A percentile compares a stretch with the other conserved stretches of the same genome.
These are phyloP conservation scores for Aciculoconidium aculeatum DNA, from an alignment of 805 yeast species.

Conservation along the genomic window DNA sequence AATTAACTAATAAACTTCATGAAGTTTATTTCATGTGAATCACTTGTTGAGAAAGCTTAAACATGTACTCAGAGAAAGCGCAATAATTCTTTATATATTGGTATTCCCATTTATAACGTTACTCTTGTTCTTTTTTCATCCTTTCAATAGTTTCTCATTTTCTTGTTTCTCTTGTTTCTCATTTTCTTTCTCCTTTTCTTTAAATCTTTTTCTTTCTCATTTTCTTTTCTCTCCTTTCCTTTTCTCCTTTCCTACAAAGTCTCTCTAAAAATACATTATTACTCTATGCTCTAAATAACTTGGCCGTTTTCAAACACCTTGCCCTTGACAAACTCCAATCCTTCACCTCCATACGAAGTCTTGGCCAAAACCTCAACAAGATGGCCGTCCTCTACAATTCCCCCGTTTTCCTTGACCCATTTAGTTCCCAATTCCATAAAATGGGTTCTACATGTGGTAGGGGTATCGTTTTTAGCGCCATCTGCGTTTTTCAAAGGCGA, in stretches of 20 bases:
- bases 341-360: slow-evolving; percentile 74
- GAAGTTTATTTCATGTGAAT: no score
- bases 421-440: slow-evolving; percentile 60
- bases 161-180: no score
- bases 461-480: slow-evolving; percentile 77
- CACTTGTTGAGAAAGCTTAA: no score
- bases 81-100: no score
- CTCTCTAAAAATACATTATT: no score
- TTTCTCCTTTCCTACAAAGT: background rate
- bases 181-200: no score
- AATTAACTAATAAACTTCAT: no score
- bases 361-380: slow-evolving; percentile 74
- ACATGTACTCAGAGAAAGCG: no score
- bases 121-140: no score
- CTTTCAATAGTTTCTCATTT: no score
- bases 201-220: no score
- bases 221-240: background rate
- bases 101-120: no score
- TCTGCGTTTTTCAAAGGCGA: slow-evolving; percentile 91
- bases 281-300: slow-evolving; percentile 9
- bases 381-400: slow-evolving; percentile 39
- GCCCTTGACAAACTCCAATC: slow-evolving; percentile 52
- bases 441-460: slow-evolving; percentile 69
- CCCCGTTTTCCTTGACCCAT: slow-evolving; percentile 77
- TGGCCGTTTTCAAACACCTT: slow-evolving; percentile 32